Percentiles rank a stretch among this genome's conserved stretches.
These are phyloP conservation scores for Arthromyces matolae DNA, from an alignment of 768 basidiomycete genomes.

Conservation along the genomic window DNA sequence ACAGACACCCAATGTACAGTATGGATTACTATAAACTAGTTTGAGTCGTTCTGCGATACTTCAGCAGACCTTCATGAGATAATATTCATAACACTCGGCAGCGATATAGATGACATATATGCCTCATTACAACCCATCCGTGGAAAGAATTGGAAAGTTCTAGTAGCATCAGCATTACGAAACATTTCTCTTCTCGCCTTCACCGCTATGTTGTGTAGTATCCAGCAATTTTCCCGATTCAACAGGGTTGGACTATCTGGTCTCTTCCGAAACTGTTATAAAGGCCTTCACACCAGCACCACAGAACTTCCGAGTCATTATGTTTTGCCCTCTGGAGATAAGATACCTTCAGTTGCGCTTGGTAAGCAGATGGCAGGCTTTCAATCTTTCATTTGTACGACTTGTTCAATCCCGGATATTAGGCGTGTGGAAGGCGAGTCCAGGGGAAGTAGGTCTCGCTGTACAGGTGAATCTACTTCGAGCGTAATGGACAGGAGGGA, in stretches of 20 bases:
- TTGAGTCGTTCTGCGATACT: too few species aligned
- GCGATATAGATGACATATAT: too few species aligned
- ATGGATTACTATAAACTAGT: not conserved
- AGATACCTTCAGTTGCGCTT: slow-evolving; percentile 64
- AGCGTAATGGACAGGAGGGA: too few species aligned
- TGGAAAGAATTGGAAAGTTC: too few species aligned
- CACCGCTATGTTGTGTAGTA: slow-evolving; percentile 7
- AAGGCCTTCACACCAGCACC: slow-evolving; percentile 6
- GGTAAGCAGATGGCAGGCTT: slow-evolving; percentile 40
- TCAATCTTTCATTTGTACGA: not conserved
- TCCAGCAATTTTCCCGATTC: slow-evolving; percentile 4
- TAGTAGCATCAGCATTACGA: too few species aligned
- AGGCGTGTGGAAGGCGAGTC: slow-evolving; percentile 64
- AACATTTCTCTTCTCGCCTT: too few species aligned
- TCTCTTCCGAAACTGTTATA: slow-evolving; percentile 2
- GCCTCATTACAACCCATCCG: too few species aligned
- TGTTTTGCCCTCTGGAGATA: slow-evolving; percentile 61
- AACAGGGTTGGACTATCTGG: not conserved
- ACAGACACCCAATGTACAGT: not conserved
- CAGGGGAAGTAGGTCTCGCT: slow-evolving; percentile 60
- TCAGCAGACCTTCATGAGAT: not conserved
- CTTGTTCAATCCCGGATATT: not conserved
- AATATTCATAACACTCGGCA: too few species aligned
- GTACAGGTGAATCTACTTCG: slow-evolving; percentile 43
- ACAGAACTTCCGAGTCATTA: slow-evolving; percentile 43